Evolutionary conservation across 768 basidiomycete species (phyloP), one percentile per base, ranked within the genome.

Genomic region (Serpula lacrymans): DNA sequence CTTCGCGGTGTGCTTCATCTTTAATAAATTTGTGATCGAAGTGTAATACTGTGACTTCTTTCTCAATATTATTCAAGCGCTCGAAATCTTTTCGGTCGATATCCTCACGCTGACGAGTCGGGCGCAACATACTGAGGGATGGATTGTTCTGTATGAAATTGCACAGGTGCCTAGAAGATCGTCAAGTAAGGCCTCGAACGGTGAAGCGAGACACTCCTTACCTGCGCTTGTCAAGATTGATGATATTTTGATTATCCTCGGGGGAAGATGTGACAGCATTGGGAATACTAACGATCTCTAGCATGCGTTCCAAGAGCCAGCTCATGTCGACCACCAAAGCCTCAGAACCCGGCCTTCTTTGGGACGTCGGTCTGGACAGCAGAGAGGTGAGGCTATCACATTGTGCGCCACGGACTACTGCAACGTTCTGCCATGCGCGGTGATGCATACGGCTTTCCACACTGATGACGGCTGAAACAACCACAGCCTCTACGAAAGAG

Each of bases 221-320:
- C 88, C 88, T 77, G 47, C 89, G 75, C 53, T 92, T 92, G 47
- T 89, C 83, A 49, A 89, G 78, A 53, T 89, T 91, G 32, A 92
- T 74, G 26, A 91, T 72, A 26, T 66, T 72, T 30, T 74, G 71
- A 25, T 70, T 70, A 46, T 79, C 78, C 25, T 73, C 71, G n/a
- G 65, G 56, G 1, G 69, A 54, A 12, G 78, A 70, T 34, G 79
- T 75, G 6, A 88, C 62, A 12, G 80, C 69, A 55, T 92, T 87
- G 3, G 87, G 81, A 37, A 80, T 73, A 20, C 82, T 79, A 43
- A 90, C 76, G 34, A 91, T 69, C 56, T 91, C 89, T 25, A 91
- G 63, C 62, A 91, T 76, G 31, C 87, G 76, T 57, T 92, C 89
- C 42, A 92, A 57, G 27, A 90, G 62, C 88, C 88, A 92, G 8